Conservation (phyloP, 768 basidiomycete species). For the Russula sp. region DNA sequence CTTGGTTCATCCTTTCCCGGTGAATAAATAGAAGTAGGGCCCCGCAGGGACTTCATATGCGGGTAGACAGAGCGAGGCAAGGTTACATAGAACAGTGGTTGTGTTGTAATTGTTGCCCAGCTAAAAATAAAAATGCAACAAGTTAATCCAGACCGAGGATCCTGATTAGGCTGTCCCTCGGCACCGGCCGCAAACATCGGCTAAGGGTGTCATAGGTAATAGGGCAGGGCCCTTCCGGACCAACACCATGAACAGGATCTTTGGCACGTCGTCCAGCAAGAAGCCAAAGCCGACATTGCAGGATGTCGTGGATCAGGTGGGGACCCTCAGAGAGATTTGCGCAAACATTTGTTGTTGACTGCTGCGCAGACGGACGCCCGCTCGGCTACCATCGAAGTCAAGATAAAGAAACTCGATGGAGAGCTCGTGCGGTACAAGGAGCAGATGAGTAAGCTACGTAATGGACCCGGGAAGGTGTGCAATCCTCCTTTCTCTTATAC, state of each 20-base stretch:
- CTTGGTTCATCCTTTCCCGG: background rate
- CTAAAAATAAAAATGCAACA: background rate
- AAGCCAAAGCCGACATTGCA: conserved; percentile 82
- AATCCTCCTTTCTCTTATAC: background rate
- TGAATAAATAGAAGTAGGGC: background rate
- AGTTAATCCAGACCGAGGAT: background rate
- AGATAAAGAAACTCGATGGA: conserved; percentile 92
- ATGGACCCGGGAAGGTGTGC: conserved; percentile 93
- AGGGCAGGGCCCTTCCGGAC: background rate
- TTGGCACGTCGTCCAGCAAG: conserved; percentile 63
- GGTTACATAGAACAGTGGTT: background rate
- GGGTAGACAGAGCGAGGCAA: background rate
- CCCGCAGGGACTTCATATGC: background rate
- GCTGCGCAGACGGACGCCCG: conserved; percentile 71
- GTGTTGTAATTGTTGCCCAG: background rate
- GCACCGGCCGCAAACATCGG: background rate
- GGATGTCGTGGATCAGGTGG: conserved; percentile 88
- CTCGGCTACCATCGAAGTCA: conserved; percentile 87
- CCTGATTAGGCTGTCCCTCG: too few relatives aligned
- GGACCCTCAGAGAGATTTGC: conserved; percentile 21
- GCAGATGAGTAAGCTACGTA: conserved; percentile 89
- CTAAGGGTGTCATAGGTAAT: too few relatives aligned
- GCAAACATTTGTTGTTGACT: background rate
- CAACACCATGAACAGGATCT: conserved; percentile 74
- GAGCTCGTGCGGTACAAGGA: conserved; percentile 90